A percentile compares a stretch with the other conserved stretches of the same genome.
Conservation (phyloP, 202 grass and related monocot genomes). For the Eragrostis tef region DNA sequence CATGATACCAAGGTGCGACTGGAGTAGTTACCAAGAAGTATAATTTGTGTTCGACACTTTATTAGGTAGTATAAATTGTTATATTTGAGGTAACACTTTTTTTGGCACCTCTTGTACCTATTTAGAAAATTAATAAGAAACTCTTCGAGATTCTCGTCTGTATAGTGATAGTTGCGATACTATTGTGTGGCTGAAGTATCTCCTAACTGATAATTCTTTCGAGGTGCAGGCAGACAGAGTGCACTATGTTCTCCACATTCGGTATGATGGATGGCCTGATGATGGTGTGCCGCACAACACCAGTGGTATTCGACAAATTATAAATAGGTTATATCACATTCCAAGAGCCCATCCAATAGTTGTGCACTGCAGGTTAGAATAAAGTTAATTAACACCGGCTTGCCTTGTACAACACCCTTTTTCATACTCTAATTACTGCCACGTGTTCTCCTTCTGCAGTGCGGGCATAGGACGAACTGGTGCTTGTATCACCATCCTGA, state of each 20-base stretch:
- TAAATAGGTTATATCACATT: slow-evolving; percentile 56
- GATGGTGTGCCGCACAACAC: slow-evolving; percentile 58
- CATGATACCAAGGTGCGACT: no score
- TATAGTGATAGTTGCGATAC: not conserved
- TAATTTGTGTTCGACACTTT: no score
- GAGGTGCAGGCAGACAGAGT: slow-evolving; percentile 46
- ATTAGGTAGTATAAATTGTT: no score
- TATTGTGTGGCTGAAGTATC: not conserved
- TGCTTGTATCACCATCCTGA: slow-evolving; percentile 68
- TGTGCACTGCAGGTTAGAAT: slow-evolving; percentile 78
- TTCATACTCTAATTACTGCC: not conserved
- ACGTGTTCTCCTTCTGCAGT: slow-evolving; percentile 48
- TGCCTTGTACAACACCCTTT: not conserved
- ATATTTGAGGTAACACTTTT: no score
- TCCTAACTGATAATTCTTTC: slow-evolving; percentile 18
- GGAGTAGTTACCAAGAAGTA: no score
- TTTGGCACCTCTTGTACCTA: no score
- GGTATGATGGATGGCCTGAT: slow-evolving; percentile 76
- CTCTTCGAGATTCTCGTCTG: no score
- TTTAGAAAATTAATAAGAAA: no score
- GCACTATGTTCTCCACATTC: slow-evolving; percentile 69
- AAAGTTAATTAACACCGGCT: slow-evolving; percentile 26
- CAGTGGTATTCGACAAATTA: slow-evolving; percentile 52
- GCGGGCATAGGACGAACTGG: slow-evolving; percentile 92
- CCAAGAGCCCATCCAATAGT: slow-evolving; percentile 59